Percentiles rank a stretch among this genome's conserved stretches.
Conservation (phyloP, 2,329 filamentous ascomycete genomes). For the Colletotrichum sp. region DNA sequence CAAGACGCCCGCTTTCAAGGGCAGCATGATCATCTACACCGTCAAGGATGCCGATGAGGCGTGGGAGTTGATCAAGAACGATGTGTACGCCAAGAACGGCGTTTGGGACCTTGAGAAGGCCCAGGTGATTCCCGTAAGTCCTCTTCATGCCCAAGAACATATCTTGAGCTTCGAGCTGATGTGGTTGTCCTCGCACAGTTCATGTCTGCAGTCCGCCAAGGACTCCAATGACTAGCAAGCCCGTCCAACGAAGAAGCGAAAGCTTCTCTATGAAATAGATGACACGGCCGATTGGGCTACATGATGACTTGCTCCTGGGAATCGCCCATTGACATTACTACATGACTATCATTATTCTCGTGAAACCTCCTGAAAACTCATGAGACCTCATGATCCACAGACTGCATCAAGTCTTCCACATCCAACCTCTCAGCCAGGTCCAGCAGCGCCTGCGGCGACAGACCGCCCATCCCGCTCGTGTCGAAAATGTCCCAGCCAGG, state of each 20-base stretch:
- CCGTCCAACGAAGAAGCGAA: background rate
- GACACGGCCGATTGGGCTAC: background rate
- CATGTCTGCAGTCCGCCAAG: slow-evolving; percentile 1
- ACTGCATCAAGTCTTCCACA: slow-evolving; percentile 19
- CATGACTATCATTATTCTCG: background rate
- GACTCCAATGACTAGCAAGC: background rate
- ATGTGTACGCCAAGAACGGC: slow-evolving; percentile 23
- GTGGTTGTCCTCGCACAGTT: background rate
- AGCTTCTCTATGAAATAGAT: background rate
- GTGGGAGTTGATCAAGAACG: slow-evolving; percentile 22
- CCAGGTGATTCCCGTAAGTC: slow-evolving; percentile 25
- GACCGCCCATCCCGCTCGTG: slow-evolving; percentile 32
- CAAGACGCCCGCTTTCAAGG: background rate
- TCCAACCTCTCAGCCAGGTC: slow-evolving; percentile 35
- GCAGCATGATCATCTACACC: slow-evolving; percentile 11
- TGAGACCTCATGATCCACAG: background rate
- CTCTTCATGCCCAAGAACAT: background rate
- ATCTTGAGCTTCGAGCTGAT: background rate
- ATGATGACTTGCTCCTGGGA: background rate
- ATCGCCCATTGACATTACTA: background rate
- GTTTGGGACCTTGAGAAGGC: slow-evolving; percentile 28
- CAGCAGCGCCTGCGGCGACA: slow-evolving; percentile 33
- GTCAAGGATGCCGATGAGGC: slow-evolving; percentile 19
- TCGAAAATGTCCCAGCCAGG: slow-evolving; percentile 35
- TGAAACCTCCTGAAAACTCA: background rate